A percentile compares a stretch with the other conserved stretches of the same genome.
phyloP scores from a whole-genome alignment of 1,284 basidiomycete genomes.

The Cerioporus squamosus region DNA sequence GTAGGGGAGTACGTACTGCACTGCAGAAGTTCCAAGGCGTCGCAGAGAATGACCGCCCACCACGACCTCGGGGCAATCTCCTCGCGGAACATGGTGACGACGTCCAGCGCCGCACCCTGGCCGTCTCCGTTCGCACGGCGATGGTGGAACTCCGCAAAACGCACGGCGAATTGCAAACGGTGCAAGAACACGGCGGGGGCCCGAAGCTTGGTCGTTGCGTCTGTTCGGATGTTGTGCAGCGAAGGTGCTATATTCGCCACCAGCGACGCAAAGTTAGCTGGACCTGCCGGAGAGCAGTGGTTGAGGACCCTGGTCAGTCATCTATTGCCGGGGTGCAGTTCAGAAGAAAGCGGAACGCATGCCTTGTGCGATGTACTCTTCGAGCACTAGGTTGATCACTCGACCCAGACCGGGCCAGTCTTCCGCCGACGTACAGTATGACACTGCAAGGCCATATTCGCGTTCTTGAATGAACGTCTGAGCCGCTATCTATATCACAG shows the following conservation, averaged over 20 bases:
- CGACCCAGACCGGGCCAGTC: conserved; percentile 80
- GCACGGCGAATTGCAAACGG: conserved; percentile 72
- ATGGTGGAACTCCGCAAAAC: conserved; percentile 77
- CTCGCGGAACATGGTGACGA: conserved; percentile 69
- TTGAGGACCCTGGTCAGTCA: neutral
- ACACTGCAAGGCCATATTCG: conserved; percentile 76
- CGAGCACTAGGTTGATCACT: conserved; percentile 69
- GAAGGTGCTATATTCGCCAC: conserved; percentile 73
- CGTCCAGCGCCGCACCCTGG: conserved; percentile 63
- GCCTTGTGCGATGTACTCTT: conserved; percentile 72
- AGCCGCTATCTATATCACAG: conserved; percentile 70
- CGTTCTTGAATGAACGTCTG: conserved; percentile 66
- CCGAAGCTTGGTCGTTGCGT: conserved; percentile 36
- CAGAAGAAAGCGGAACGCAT: conserved; percentile 17
- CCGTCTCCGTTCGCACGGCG: conserved; percentile 55
- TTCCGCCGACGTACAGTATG: conserved; percentile 78
- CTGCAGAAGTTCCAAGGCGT: conserved; percentile 65
- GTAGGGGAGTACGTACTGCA: conserved; percentile 48
- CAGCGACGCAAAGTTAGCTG: conserved; percentile 59
- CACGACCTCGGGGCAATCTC: conserved; percentile 74
- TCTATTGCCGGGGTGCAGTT: neutral
- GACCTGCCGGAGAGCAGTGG: conserved; percentile 43
- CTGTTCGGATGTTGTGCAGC: conserved; percentile 57
- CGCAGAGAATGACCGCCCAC: conserved; percentile 76
- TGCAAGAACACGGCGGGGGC: conserved; percentile 61